Evolutionary conservation across 2,329 filamentous ascomycete genomes (phyloP).

Genomic region (Penicillium brevicompactum): DNA sequence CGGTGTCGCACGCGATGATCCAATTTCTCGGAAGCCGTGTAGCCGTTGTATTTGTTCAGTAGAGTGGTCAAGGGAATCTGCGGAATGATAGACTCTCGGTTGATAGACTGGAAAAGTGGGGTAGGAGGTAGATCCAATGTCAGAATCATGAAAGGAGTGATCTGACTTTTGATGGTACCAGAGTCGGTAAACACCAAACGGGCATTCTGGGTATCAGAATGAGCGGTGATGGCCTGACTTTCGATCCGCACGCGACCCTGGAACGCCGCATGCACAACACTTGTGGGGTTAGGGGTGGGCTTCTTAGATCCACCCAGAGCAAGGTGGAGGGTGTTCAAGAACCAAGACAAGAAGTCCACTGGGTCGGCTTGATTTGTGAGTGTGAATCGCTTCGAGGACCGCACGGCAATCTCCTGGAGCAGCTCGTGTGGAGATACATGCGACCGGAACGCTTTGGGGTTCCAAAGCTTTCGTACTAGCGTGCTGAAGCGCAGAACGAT

Average conservation of each 20-base stretch:
- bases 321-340: conserved; percentile 92
- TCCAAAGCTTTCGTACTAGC: conserved; percentile 96
- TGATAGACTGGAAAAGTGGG: conserved; percentile 92
- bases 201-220: conserved; percentile 77
- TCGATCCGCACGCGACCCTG: conserved; percentile 91
- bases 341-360: conserved; percentile 96
- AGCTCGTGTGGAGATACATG: conserved; percentile 98
- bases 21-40: conserved; percentile 82
- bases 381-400: conserved; percentile 89
- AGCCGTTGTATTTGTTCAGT: conserved; percentile 89
- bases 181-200: conserved; percentile 91
- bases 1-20: conserved; percentile 87
- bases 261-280: conserved; percentile 89
- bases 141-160: conserved; percentile 82
- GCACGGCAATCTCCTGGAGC: conserved; percentile 88
- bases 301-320: conserved; percentile 89
- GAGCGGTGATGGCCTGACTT: conserved; percentile 89
- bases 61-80: conserved; percentile 72
- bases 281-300: conserved; percentile 65
- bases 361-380: conserved; percentile 90
- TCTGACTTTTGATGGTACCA: conserved; percentile 74
- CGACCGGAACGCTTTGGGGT: conserved; percentile 90
- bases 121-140: conserved; percentile 90
- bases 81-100: conserved; percentile 94
- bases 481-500: conserved; percentile 86